Evolutionary conservation across 1,139 yeast species (phyloP).

Genomic region (Suhomyces bokatorum): DNA sequence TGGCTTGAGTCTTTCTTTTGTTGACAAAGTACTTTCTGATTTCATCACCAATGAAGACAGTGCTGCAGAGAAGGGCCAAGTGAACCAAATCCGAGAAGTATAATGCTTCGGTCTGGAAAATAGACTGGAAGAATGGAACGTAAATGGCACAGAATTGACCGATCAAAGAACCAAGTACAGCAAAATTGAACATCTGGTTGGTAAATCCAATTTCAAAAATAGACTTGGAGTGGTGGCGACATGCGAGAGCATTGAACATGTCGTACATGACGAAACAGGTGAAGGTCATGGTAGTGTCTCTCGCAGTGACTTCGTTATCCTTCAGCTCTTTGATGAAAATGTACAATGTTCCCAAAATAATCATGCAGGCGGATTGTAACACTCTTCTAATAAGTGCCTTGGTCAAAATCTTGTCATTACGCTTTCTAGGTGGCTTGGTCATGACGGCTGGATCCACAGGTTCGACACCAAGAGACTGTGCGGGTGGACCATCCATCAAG

Average conservation of each 20-base stretch:
- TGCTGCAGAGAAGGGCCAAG: slow-evolving; percentile 64
- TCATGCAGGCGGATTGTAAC: slow-evolving; percentile 69
- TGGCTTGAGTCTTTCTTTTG: slow-evolving; percentile 11
- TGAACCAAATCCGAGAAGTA: slow-evolving; percentile 64
- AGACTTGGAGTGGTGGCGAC: slow-evolving; percentile 84
- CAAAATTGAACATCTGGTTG: slow-evolving; percentile 88
- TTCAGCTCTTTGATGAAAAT: slow-evolving; percentile 83
- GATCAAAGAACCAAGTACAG: slow-evolving; percentile 82
- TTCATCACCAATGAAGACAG: slow-evolving; percentile 87
- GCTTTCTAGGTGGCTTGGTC: slow-evolving; percentile 89
- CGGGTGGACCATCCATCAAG: slow-evolving; percentile 99
- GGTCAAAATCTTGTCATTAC: slow-evolving; percentile 81
- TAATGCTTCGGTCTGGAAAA: slow-evolving; percentile 93
- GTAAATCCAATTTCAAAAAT: slow-evolving; percentile 75
- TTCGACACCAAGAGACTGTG: slow-evolving; percentile 95
- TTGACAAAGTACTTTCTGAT: slow-evolving; percentile 52
- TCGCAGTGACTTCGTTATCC: slow-evolving; percentile 77
- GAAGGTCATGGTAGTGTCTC: slow-evolving; percentile 98
- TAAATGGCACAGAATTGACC: slow-evolving; percentile 96
- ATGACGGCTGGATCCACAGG: slow-evolving; percentile 95
- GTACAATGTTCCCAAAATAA: slow-evolving; percentile 76
- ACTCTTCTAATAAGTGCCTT: slow-evolving; percentile 67
- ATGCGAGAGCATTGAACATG: slow-evolving; percentile 92
- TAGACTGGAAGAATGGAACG: slow-evolving; percentile 84
- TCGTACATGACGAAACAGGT: slow-evolving; percentile 94